A percentile compares a stretch with the other conserved stretches of the same genome.
phyloP scores from a whole-genome alignment of 2,329 filamentous ascomycete genomes.

The Hymenotorrendiella dingleyae region DNA sequence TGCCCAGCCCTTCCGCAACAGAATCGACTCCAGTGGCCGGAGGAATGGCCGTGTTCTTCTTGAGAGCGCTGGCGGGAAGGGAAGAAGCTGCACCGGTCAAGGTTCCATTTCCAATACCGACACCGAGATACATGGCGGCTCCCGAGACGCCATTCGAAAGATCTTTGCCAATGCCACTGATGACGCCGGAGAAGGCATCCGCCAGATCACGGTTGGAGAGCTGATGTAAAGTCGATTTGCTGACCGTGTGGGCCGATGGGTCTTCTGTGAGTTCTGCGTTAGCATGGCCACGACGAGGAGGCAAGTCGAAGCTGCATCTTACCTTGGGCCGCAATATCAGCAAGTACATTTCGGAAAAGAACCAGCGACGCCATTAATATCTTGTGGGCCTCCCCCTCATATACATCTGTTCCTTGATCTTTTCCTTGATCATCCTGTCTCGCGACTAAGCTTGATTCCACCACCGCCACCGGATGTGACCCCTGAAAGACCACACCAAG shows the following conservation, averaged over 20 bases:
- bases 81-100: slow-evolving; percentile 1
- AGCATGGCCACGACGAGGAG: background rate
- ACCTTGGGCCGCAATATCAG: background rate
- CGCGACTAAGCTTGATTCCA: background rate
- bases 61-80: background rate
- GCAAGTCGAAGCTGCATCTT: background rate
- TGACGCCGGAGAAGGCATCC: slow-evolving; percentile 6
- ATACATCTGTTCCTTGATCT: background rate
- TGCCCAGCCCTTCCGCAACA: slow-evolving; percentile 8
- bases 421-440: background rate
- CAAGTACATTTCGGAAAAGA: background rate
- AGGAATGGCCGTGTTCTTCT: slow-evolving; percentile 4
- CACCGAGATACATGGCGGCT: slow-evolving; percentile 9
- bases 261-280: background rate
- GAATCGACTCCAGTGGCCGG: slow-evolving; percentile 9
- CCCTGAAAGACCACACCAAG: background rate
- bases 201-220: slow-evolving; percentile 5
- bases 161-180: slow-evolving; percentile 1
- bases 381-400: background rate
- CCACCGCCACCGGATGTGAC: background rate
- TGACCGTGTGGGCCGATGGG: no score
- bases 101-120: slow-evolving; percentile 11
- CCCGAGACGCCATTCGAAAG: background rate
- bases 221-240: no score
- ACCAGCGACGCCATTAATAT: background rate